A percentile compares a stretch with the other conserved stretches of the same genome.
Evolutionary conservation across 2,329 filamentous ascomycete genomes (phyloP).

Genomic region (Phialemonium atrogriseum): DNA sequence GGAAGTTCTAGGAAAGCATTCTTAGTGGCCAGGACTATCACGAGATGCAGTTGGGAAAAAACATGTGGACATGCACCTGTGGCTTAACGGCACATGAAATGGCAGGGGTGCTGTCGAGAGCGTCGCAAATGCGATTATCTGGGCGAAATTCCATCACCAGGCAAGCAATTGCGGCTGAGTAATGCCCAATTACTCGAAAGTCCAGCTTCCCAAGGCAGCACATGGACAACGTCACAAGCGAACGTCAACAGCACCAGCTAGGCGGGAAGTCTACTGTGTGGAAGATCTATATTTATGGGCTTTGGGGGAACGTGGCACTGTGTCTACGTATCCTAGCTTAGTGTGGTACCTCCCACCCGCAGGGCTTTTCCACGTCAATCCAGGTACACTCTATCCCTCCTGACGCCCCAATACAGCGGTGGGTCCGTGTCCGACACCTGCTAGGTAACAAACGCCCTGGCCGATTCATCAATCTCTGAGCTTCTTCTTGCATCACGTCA

Average conservation of each 20-base stretch:
- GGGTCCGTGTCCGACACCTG: neutral
- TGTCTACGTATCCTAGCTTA: no score
- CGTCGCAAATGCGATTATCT: neutral
- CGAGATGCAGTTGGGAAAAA: conserved; percentile 1
- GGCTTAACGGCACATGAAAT: neutral
- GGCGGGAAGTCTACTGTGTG: no score
- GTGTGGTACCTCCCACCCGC: conserved; percentile 1
- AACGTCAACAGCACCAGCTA: conserved; percentile 11
- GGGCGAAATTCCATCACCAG: conserved; percentile 1
- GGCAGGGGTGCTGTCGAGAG: neutral
- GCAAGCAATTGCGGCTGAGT: conserved; percentile 1
- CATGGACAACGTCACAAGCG: conserved; percentile 19
- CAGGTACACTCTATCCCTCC: neutral
- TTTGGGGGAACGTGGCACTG: conserved; percentile 3
- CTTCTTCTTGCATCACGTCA: conserved; percentile 12
- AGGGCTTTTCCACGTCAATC: no score
- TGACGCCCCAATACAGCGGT: neutral
- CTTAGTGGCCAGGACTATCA: neutral
- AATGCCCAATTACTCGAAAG: conserved; percentile 3
- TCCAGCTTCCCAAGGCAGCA: conserved; percentile 17
- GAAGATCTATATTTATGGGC: no score
- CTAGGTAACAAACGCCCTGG: neutral
- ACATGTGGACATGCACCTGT: conserved; percentile 7
- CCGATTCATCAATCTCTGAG: conserved; percentile 9
- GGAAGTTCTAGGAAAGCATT: no score